phyloP scores from a whole-genome alignment of 805 yeast genomes.

The Priceomyces castillae region DNA sequence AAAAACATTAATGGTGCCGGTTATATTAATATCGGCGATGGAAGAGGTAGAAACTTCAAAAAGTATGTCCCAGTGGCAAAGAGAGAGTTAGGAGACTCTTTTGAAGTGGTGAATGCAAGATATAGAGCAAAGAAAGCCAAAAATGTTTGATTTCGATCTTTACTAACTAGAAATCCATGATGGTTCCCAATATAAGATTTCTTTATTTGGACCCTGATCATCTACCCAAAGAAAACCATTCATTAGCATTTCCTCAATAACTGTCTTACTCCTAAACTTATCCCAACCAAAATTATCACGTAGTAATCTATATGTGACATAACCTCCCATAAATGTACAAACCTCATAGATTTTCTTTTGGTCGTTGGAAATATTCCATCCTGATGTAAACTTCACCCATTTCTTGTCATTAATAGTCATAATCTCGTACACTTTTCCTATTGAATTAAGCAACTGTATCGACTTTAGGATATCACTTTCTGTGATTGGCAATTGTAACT shows the following conservation, averaged over 20 bases:
- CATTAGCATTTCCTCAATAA: conserved; percentile 75
- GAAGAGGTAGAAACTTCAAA: conserved; percentile 59
- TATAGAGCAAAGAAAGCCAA: conserved; percentile 43
- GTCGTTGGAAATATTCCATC: conserved; percentile 45
- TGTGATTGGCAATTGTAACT: conserved; percentile 28
- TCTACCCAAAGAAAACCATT: conserved; percentile 89
- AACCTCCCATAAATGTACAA: conserved; percentile 73
- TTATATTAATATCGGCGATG: conserved; percentile 70
- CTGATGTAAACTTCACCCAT: conserved; percentile 43
- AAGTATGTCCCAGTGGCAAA: conserved; percentile 56
- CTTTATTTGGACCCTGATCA: conserved; percentile 40
- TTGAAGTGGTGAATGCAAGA: conserved; percentile 66
- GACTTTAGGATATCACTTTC: conserved; percentile 58
- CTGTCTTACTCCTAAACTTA: conserved; percentile 53
- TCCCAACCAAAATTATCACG: conserved; percentile 80
- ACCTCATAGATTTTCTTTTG: conserved; percentile 70
- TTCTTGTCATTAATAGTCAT: conserved; percentile 54
- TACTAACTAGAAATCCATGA: conserved; percentile 51
- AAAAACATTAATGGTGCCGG: conserved; percentile 15
- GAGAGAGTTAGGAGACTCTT: conserved; percentile 59
- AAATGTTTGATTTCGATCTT: neutral
- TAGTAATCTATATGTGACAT: conserved; percentile 59
- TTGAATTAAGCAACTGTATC: conserved; percentile 46
- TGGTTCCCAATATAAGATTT: conserved; percentile 67
- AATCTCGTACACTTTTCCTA: conserved; percentile 73